These are phyloP conservation scores for Pharus latifolius DNA, from an alignment of 176 grass and related monocot species.

Conservation along the genomic window DNA sequence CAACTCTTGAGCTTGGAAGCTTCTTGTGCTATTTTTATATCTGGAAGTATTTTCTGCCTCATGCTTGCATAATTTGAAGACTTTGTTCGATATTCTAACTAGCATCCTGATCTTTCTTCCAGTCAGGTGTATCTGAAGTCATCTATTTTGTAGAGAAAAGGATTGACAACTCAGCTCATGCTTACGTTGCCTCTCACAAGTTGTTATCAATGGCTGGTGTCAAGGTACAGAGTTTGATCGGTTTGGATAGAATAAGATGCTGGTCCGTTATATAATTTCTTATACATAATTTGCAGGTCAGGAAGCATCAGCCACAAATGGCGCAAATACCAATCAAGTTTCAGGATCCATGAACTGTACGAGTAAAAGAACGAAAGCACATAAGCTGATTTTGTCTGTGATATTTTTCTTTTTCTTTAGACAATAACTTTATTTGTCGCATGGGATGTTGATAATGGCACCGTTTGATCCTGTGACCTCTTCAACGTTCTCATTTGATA, in stretches of 20 bases:
- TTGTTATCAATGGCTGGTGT: conserved; percentile 74
- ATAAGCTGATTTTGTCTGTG: neutral
- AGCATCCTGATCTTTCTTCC: conserved; percentile 32
- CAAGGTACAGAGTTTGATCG: conserved; percentile 44
- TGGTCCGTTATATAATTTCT: neutral
- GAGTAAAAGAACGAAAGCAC: conserved; percentile 8
- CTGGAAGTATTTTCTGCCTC: neutral
- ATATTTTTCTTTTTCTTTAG: neutral
- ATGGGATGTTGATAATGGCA: neutral
- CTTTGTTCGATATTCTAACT: neutral
- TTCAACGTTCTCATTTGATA: neutral
- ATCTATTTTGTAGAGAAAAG: conserved; percentile 97
- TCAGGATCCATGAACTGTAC: conserved; percentile 40
- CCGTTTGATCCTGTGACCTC: neutral
- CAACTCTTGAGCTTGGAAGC: neutral
- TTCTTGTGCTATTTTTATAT: neutral
- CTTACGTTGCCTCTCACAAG: conserved; percentile 86
- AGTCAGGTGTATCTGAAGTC: conserved; percentile 96
- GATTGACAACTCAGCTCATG: conserved; percentile 54
- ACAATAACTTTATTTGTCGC: neutral
- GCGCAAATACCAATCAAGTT: conserved; percentile 73
- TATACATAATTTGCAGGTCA: conserved; percentile 43
- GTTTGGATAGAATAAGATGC: neutral
- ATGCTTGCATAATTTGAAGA: neutral
- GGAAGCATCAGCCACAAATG: conserved; percentile 89